Conservation (phyloP, 176 grass and related monocot species). For the Ampelocalamus luodianensis region DNA sequence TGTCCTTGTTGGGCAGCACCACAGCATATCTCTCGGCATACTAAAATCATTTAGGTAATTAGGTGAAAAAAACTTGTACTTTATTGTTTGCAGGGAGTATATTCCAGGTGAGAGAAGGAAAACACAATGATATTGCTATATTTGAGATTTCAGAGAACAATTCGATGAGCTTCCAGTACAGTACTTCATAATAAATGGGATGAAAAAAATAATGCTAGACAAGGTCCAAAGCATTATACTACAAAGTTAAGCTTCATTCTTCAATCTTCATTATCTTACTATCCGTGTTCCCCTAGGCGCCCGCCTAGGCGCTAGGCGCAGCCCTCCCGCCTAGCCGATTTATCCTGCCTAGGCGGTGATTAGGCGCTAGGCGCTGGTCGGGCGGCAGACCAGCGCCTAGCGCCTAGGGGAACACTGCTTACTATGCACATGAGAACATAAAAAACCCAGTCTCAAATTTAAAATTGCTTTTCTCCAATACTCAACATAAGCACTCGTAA, state of each 20-base stretch:
- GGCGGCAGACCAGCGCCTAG: too few relatives aligned
- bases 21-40: not conserved
- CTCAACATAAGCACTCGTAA: not conserved
- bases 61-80: not conserved
- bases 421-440: not conserved
- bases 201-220: not conserved
- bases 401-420: not conserved
- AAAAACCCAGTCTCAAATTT: not conserved
- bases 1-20: not conserved
- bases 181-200: not conserved
- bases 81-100: not conserved
- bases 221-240: constrained; percentile 14
- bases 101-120: not conserved
- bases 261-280: not conserved
- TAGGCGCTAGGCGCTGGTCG: too few relatives aligned
- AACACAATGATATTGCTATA: not conserved
- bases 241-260: not conserved
- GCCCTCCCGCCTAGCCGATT: too few relatives aligned
- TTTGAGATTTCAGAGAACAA: not conserved
- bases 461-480: not conserved
- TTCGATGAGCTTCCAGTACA: not conserved
- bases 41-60: not conserved
- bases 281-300: too few relatives aligned
- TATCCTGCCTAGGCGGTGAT: too few relatives aligned
- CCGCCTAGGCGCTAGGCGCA: too few relatives aligned